Evolutionary conservation across 2,329 filamentous ascomycete species (phyloP).

Genomic region (Colletotrichum navitas): DNA sequence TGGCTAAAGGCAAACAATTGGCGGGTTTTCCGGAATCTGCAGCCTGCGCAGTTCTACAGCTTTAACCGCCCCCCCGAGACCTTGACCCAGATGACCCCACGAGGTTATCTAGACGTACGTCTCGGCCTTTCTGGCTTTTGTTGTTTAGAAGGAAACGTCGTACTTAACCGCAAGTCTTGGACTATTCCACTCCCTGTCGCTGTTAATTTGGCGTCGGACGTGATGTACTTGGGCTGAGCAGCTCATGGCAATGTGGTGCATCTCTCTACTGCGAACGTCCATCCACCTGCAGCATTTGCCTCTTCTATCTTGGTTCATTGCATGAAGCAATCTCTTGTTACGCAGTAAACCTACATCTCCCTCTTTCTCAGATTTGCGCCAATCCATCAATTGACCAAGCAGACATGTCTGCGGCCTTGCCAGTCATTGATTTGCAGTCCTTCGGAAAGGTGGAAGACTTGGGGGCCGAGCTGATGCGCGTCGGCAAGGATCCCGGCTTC

Average conservation of each 20-base stretch:
- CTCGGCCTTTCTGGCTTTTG: neutral
- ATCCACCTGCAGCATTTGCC: neutral
- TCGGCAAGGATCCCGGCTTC: constrained; percentile 42
- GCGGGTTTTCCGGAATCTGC: neutral
- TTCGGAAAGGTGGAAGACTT: constrained; percentile 29
- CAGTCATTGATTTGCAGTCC: constrained; percentile 35
- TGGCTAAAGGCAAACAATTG: neutral
- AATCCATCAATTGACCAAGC: neutral
- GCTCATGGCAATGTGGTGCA: neutral
- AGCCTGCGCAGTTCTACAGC: constrained; percentile 11
- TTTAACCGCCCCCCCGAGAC: constrained; percentile 12
- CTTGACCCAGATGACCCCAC: neutral
- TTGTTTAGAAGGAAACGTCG: neutral
- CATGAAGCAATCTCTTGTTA: neutral
- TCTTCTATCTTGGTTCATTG: neutral
- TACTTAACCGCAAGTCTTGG: constrained; percentile 7
- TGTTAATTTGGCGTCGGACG: neutral
- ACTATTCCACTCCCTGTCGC: no score
- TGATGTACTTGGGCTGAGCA: neutral
- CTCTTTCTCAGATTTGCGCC: neutral
- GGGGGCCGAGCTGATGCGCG: constrained; percentile 39
- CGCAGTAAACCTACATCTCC: neutral
- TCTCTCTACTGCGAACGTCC: neutral
- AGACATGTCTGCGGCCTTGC: constrained; percentile 31
- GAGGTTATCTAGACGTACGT: constrained; percentile 1